Percentiles rank a stretch among this genome's conserved stretches.
phyloP scores from a whole-genome alignment of 352 stramenopile genomes.

The Nothophytophthora sp. region DNA sequence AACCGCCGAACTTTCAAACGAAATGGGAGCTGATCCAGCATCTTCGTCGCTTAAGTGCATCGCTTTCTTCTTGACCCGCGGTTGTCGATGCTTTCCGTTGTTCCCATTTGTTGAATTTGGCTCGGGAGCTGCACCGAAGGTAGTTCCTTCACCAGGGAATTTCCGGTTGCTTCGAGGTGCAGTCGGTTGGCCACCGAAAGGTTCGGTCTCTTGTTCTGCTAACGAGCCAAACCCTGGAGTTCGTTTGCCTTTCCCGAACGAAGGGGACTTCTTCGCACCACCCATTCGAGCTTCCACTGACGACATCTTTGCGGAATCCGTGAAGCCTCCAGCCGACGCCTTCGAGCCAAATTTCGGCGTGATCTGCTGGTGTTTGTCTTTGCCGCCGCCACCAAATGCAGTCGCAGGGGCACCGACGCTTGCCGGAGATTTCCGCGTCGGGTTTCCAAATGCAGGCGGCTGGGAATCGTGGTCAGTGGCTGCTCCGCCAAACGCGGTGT shows the following conservation, averaged over 20 bases:
- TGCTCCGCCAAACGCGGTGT: slow-evolving; percentile 30
- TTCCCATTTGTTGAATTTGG: slow-evolving; percentile 17
- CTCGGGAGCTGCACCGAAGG: slow-evolving; percentile 5
- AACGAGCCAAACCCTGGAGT: slow-evolving; percentile 9
- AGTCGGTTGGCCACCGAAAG: slow-evolving; percentile 12
- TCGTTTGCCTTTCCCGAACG: slow-evolving; percentile 21
- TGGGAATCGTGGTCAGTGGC: slow-evolving; percentile 5
- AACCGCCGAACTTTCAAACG: neutral
- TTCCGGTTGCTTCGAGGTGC: slow-evolving; percentile 9
- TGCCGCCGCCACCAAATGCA: slow-evolving; percentile 17
- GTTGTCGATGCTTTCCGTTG: slow-evolving; percentile 21
- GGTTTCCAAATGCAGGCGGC: slow-evolving; percentile 13
- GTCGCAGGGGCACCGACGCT: slow-evolving; percentile 1
- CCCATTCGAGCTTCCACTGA: slow-evolving; percentile 34
- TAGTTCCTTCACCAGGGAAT: slow-evolving; percentile 1
- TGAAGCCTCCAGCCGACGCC: slow-evolving; percentile 16
- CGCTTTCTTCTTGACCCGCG: slow-evolving; percentile 27
- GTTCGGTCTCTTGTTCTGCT: slow-evolving; percentile 5
- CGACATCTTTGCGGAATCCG: slow-evolving; percentile 10
- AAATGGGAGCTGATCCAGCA: slow-evolving; percentile 1
- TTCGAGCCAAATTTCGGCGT: slow-evolving; percentile 15
- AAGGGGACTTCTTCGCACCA: slow-evolving; percentile 29
- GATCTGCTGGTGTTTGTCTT: slow-evolving; percentile 21
- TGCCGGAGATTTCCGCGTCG: slow-evolving; percentile 5
- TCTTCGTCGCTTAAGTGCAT: slow-evolving; percentile 23